phyloP scores from a whole-genome alignment of 257 asterid species.

The Solanum pennellii region DNA sequence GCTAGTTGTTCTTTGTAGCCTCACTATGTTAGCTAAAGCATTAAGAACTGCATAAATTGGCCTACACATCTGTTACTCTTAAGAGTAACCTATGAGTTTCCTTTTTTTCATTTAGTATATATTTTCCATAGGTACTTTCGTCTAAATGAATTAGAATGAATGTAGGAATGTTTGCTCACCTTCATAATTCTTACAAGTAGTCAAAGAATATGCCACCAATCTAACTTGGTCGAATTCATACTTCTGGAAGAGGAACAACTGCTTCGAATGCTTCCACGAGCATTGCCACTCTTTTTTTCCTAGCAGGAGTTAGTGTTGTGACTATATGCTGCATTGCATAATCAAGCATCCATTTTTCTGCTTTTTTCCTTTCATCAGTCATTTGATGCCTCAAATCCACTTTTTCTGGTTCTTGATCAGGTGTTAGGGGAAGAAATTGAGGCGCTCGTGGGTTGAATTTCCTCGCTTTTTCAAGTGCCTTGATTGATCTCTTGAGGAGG shows the following conservation, averaged over 20 bases:
- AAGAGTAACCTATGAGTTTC: not conserved
- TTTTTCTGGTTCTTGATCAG: constrained; percentile 35
- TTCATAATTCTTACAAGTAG: not conserved
- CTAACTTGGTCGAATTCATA: constrained; percentile 8
- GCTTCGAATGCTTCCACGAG: constrained; percentile 99
- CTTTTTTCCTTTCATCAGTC: constrained; percentile 76
- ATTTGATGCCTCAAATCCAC: constrained; percentile 61
- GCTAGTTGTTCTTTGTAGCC: not conserved
- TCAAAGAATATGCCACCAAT: not conserved
- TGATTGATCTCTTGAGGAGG: constrained; percentile 68
- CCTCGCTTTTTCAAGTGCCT: constrained; percentile 65
- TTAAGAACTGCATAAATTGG: not conserved
- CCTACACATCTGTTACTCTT: not conserved
- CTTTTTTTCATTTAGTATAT: not conserved
- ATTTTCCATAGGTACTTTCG: not conserved
- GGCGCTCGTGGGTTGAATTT: constrained; percentile 17
- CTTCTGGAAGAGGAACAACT: constrained; percentile 88
- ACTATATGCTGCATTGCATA: constrained; percentile 91
- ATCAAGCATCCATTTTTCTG: constrained; percentile 98
- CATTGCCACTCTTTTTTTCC: constrained; percentile 86
- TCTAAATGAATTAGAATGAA: not conserved
- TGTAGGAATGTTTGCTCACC: not conserved
- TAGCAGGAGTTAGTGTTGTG: constrained; percentile 62
- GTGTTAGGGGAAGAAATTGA: constrained; percentile 6
- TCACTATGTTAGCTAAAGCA: not conserved